Conservation (phyloP, 2,329 filamentous ascomycete species). For the Ascosphaera aggregata region DNA sequence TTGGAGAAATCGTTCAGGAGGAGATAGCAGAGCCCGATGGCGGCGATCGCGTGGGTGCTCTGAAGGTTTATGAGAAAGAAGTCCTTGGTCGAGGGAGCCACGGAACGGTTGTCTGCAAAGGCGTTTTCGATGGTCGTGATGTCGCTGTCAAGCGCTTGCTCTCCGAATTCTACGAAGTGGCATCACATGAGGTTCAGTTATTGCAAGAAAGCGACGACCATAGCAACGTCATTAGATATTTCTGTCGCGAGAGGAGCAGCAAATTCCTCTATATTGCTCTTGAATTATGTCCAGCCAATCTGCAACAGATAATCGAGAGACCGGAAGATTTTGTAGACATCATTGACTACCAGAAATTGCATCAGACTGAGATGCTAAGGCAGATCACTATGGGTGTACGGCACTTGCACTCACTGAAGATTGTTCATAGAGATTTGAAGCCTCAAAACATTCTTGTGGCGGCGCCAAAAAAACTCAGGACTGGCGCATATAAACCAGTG, state of each 20-base stretch:
- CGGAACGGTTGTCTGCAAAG: constrained; percentile 87
- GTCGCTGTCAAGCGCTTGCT: constrained; percentile 96
- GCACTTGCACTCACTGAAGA: constrained; percentile 74
- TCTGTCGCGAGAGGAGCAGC: constrained; percentile 67
- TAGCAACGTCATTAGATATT: constrained; percentile 91
- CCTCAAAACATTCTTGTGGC: constrained; percentile 89
- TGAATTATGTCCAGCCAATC: constrained; percentile 77
- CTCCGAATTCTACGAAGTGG: constrained; percentile 86
- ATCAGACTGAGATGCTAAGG: constrained; percentile 57
- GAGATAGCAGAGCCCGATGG: constrained; percentile 37
- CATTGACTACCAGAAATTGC: constrained; percentile 42
- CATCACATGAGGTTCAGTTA: constrained; percentile 76
- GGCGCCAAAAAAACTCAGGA: constrained; percentile 29
- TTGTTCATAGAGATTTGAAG: constrained; percentile 93
- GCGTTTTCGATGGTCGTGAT: constrained; percentile 78
- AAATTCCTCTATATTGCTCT: constrained; percentile 92
- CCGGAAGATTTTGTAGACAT: constrained; percentile 39
- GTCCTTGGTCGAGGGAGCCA: constrained; percentile 62
- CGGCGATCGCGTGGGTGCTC: constrained; percentile 33
- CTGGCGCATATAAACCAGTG: constrained; percentile 37
- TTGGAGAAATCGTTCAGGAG: too few species aligned
- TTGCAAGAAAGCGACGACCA: constrained; percentile 88
- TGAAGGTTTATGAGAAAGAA: constrained; percentile 34
- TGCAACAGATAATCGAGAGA: constrained; percentile 75
- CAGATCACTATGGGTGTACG: constrained; percentile 78